Percentiles rank a stretch among this genome's conserved stretches.
phyloP scores from a whole-genome alignment of 345 rosid species.

The Erysimum cheiranthoides region DNA sequence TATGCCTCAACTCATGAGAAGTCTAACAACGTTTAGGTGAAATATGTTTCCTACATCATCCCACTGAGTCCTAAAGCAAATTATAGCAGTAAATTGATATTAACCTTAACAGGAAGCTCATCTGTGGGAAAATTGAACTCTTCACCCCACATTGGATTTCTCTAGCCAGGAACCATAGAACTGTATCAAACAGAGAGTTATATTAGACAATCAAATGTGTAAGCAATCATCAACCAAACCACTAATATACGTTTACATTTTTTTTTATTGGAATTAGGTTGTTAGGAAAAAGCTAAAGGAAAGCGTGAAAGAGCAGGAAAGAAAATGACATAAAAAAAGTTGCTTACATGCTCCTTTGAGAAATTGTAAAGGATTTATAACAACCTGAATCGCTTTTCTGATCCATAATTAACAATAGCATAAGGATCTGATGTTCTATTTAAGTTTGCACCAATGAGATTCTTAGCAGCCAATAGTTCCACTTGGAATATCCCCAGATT shows the following conservation, averaged over 20 bases:
- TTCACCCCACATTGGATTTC: slow-evolving; percentile 99
- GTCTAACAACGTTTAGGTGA: not conserved
- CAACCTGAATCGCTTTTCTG: slow-evolving; percentile 96
- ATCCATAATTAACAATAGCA: slow-evolving; percentile 93
- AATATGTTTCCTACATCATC: slow-evolving; percentile 12
- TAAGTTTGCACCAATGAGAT: slow-evolving; percentile 92
- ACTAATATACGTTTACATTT: slow-evolving; percentile 13
- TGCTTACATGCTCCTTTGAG: slow-evolving; percentile 28
- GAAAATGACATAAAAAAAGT: slow-evolving; percentile 19
- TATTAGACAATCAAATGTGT: slow-evolving; percentile 15
- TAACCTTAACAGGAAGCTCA: slow-evolving; percentile 91
- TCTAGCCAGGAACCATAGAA: slow-evolving; percentile 97
- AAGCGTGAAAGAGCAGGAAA: slow-evolving; percentile 23
- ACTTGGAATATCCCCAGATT: slow-evolving; percentile 51
- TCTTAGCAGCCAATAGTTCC: slow-evolving; percentile 96
- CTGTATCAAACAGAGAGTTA: slow-evolving; percentile 51
- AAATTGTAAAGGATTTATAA: slow-evolving; percentile 25
- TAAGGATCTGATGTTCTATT: slow-evolving; percentile 99
- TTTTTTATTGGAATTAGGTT: slow-evolving; percentile 11
- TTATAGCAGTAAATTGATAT: slow-evolving; percentile 18
- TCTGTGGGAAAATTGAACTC: slow-evolving; percentile 91
- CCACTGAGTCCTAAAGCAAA: slow-evolving; percentile 13
- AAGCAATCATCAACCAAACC: slow-evolving; percentile 30
- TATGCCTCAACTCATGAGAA: not conserved
- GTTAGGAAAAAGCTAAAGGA: slow-evolving; percentile 26